Evolutionary conservation across 176 grass and related monocot species (phyloP).

Genomic region (Oryza longistaminata): DNA sequence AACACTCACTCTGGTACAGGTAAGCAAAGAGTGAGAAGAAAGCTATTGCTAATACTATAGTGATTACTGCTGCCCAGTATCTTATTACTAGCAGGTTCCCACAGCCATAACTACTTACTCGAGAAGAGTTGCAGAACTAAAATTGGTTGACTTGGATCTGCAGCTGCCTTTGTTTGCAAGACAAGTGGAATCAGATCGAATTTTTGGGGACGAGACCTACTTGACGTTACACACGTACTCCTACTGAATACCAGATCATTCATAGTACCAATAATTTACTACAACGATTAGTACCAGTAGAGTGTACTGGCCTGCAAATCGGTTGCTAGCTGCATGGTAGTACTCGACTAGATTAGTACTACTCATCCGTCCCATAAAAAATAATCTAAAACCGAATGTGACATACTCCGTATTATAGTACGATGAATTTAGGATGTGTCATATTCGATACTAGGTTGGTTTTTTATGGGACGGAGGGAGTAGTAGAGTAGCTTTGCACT

Average conservation of each 20-base stretch:
- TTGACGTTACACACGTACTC: constrained; percentile 11
- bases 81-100: neutral
- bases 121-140: neutral
- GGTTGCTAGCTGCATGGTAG: neutral
- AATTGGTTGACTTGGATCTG: neutral
- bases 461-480: too few species aligned
- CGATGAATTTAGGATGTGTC: too few species aligned
- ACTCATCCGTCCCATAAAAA: too few species aligned
- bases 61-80: neutral
- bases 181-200: constrained; percentile 34
- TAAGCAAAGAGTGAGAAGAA: constrained; percentile 13
- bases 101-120: neutral
- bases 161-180: constrained; percentile 10
- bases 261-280: neutral
- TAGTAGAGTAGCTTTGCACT: neutral
- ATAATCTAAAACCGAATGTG: too few species aligned
- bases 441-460: too few species aligned
- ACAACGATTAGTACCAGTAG: neutral
- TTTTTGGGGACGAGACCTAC: constrained; percentile 7
- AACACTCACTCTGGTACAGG: neutral
- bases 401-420: too few species aligned
- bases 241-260: neutral
- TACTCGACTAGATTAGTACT: neutral
- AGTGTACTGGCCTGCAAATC: neutral
- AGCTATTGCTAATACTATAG: neutral